Evolutionary conservation across 2,329 filamentous ascomycete genomes (phyloP).

Genomic region (Penicillium glabrum): DNA sequence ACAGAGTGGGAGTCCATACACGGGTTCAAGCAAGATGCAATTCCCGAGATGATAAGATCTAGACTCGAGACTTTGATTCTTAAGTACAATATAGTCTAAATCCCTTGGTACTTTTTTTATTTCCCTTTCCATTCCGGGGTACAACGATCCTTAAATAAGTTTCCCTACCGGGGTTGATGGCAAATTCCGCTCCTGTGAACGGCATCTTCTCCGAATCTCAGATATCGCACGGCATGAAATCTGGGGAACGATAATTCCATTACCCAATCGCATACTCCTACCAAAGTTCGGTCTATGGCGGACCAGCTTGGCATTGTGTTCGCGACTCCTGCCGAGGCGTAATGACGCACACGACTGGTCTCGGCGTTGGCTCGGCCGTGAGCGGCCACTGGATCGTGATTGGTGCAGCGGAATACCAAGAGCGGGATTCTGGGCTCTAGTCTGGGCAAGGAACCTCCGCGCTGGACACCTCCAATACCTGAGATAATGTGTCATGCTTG

Average conservation of each 20-base stretch:
- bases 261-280: conserved; percentile 11
- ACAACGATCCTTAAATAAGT: conserved; percentile 18
- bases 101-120: conserved; percentile 1
- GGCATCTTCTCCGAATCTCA: conserved; percentile 1
- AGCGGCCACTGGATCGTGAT: conserved; percentile 5
- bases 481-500: conserved; percentile 17
- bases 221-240: conserved; percentile 5
- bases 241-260: conserved; percentile 12
- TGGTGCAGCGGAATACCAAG: conserved; percentile 20
- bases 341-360: conserved; percentile 25
- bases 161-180: conserved; percentile 9
- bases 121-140: conserved; percentile 2
- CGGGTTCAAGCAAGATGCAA: conserved; percentile 9
- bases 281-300: conserved; percentile 9
- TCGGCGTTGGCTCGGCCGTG: conserved; percentile 17
- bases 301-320: conserved; percentile 16
- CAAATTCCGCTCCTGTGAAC: conserved; percentile 3
- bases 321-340: not conserved
- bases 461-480: conserved; percentile 7
- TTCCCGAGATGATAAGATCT: conserved; percentile 6
- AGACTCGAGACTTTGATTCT: conserved; percentile 9
- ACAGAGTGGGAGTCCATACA: conserved; percentile 36
- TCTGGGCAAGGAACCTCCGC: conserved; percentile 12
- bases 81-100: conserved; percentile 10
- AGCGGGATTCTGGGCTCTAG: conserved; percentile 18